Evolutionary conservation across 164 flowering plant species (phyloP), one percentile per base, ranked within the genome.

Genomic region (Dillenia turbinata): DNA sequence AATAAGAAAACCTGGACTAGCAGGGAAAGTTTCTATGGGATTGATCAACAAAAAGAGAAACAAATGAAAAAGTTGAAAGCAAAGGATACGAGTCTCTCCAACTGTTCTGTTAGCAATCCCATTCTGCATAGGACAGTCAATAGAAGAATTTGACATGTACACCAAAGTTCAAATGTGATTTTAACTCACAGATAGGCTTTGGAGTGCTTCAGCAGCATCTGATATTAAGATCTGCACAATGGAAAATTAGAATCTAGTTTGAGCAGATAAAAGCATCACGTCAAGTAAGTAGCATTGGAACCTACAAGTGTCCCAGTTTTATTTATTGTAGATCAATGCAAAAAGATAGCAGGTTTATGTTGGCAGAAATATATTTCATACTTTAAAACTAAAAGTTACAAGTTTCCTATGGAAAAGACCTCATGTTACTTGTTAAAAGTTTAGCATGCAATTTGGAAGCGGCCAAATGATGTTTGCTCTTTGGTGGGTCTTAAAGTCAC

Each of bases 81-180:
- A 6, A 65, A 76, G 89, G 88, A 88, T 83, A 85, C 95, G 90
- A 52, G 98, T 92, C 79, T 92, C 98, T 72, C 96, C 98, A 67
- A 92, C 93, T 56, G 96, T 87, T 75, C 90, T 76, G 69, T 88
- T 87, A 24, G 90, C 80, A 73, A 83, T 71, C n/a, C 96, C 96
- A 52, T 61, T 77, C 98, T 92, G 85, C 81, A 78, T 9, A 50
- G 9, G 64, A 77, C 45, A 76, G 73, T 16, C 62, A 72, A 53
- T 9, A 11, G 49, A 2, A 46, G 19, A 19, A 44, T 22, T 19
- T 64, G 52, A 49, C 52, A 33, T 26, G 16, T n/a, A 64, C 48
- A 26, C 9, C 59, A 43, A 53, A 57, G 59, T 10, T 26, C 40
- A 26, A 26, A 26, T 26, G 40, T 68, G 22, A 53, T 51, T 54